Conservation (phyloP, 179 eudicot species). For the Silene noctiflora region DNA sequence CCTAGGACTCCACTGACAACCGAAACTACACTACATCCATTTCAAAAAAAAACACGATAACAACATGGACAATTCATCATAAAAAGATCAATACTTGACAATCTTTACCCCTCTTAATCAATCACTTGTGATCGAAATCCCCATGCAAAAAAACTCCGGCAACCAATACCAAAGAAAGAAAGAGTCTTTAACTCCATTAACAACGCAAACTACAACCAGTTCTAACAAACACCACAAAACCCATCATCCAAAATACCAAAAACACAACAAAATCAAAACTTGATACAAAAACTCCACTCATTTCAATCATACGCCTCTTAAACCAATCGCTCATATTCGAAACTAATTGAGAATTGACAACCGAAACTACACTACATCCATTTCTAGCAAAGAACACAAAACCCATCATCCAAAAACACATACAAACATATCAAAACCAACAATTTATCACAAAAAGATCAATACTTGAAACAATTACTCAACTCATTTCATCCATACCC, state of each 20-base stretch:
- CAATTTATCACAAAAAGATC: not conserved
- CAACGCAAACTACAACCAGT: not conserved
- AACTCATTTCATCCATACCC: not conserved
- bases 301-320: not conserved
- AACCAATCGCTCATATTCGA: not conserved
- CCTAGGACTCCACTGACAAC: no score
- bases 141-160: no score
- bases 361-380: no score
- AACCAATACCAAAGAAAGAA: not conserved
- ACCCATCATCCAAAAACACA: no score
- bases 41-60: no score
- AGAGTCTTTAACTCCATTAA: not conserved
- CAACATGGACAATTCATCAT: no score
- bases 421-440: not conserved
- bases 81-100: no score
- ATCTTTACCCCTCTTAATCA: no score
- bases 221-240: not conserved
- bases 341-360: not conserved
- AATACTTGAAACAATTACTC: not conserved
- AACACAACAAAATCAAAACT: not conserved
- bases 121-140: no score
- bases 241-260: not conserved
- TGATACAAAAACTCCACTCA: not conserved
- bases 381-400: no score
- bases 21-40: no score